A percentile compares a stretch with the other conserved stretches of the same genome.
Evolutionary conservation across 345 rosid genomes (phyloP).

Genomic region (Melastoma malabathricum): DNA sequence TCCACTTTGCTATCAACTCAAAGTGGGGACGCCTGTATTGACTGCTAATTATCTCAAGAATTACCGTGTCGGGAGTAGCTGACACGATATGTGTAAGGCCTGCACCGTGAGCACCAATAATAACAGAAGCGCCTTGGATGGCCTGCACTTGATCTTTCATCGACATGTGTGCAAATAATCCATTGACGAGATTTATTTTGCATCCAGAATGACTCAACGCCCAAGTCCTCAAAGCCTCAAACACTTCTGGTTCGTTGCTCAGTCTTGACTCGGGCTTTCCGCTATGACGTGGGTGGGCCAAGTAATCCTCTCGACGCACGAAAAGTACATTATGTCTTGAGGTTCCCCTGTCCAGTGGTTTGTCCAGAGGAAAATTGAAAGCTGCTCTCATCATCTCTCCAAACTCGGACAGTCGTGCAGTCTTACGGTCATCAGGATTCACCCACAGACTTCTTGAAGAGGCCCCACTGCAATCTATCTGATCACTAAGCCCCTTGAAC

Average conservation of each 20-base stretch:
- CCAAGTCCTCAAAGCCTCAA: slow-evolving; percentile 54
- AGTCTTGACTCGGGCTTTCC: slow-evolving; percentile 83
- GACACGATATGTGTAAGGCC: slow-evolving; percentile 88
- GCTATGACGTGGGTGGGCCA: slow-evolving; percentile 82
- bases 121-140: slow-evolving; percentile 87
- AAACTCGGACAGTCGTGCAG: slow-evolving; percentile 79
- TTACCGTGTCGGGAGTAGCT: slow-evolving; percentile 67
- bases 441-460: slow-evolving; percentile 51
- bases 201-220: slow-evolving; percentile 36
- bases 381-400: slow-evolving; percentile 89
- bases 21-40: slow-evolving; percentile 71
- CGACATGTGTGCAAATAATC: slow-evolving; percentile 79
- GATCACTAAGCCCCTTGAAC: slow-evolving; percentile 62
- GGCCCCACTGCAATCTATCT: slow-evolving; percentile 55
- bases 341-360: slow-evolving; percentile 39
- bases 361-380: slow-evolving; percentile 56
- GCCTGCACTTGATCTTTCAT: slow-evolving; percentile 80
- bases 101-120: slow-evolving; percentile 94
- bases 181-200: slow-evolving; percentile 66
- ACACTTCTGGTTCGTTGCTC: slow-evolving; percentile 71
- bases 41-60: slow-evolving; percentile 62
- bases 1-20: slow-evolving; percentile 71
- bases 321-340: slow-evolving; percentile 56
- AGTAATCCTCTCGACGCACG: slow-evolving; percentile 83
- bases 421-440: slow-evolving; percentile 48